A percentile compares a stretch with the other conserved stretches of the same genome.
Evolutionary conservation across 148 eudicot species (phyloP).

Genomic region (Diospyros lotus): DNA sequence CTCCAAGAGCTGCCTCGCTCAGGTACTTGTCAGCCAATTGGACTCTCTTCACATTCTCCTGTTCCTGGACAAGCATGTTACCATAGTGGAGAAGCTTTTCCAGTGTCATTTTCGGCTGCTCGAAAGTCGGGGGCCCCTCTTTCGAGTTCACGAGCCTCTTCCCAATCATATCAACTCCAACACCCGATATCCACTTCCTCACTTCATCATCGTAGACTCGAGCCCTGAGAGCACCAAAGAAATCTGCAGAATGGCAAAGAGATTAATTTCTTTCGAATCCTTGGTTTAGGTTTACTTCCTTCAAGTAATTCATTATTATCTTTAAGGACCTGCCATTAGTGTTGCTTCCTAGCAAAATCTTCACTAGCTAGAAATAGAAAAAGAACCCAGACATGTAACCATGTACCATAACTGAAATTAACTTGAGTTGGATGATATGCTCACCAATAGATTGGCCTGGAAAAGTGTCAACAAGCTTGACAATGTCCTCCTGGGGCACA

Average conservation of each 20-base stretch:
- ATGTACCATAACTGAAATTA: neutral
- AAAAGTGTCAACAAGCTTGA: conserved; percentile 30
- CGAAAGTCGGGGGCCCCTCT: conserved; percentile 31
- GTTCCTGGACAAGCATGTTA: conserved; percentile 31
- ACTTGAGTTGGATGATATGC: neutral
- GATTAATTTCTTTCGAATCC: neutral
- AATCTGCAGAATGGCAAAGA: conserved; percentile 16
- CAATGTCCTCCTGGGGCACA: conserved; percentile 15
- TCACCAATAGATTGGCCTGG: conserved; percentile 40
- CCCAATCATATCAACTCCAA: conserved; percentile 28
- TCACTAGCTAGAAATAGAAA: neutral
- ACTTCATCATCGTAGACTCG: conserved; percentile 36
- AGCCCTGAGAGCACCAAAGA: conserved; percentile 36
- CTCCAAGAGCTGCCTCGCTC: conserved; percentile 31
- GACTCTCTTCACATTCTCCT: conserved; percentile 37
- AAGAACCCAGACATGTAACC: neutral
- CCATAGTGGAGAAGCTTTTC: conserved; percentile 33
- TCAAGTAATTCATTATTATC: neutral
- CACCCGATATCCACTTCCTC: conserved; percentile 32
- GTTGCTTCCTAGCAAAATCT: neutral
- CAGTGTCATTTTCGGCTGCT: conserved; percentile 24
- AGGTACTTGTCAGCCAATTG: conserved; percentile 32
- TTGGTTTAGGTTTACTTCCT: neutral
- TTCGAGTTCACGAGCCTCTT: conserved; percentile 38
- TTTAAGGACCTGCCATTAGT: neutral